Evolutionary conservation across 1,284 basidiomycete genomes (phyloP), one percentile per base, ranked within the genome.

Genomic region (Cutaneotrichosporon sp.): DNA sequence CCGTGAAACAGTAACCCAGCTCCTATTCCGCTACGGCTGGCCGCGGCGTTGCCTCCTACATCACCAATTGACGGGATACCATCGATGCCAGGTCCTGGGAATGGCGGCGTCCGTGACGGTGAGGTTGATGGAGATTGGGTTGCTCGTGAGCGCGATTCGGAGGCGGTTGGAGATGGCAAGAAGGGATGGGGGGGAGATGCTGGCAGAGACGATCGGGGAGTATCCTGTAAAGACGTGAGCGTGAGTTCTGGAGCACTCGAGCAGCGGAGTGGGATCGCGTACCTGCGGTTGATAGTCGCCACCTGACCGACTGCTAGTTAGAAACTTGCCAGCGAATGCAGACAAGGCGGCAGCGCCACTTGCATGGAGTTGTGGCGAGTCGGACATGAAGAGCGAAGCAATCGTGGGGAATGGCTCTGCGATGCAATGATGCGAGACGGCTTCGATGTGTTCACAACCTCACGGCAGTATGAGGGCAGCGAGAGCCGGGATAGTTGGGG

Each of bases 311-410:
- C 55, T 66, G 29, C 57, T 57, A 8, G 63, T 48, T 10, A 73
- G 57, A 41, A 68, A 73, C n/a, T 60, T 57, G 58, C 68, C 70
- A 12, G 71, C 71, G 50, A 68, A 73, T 8, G 61, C 55, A 7
- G 70, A 68, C 6, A 65, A 55, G 3, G 68, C 65, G 14, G 69
- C 45, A 9, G 37, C 26, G 32, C 20, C 46, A n/a, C 34, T 35
- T 34, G 20, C 33, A 34, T 37, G 16, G 27, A 17, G 24, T 32
- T 44, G 41, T 22, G n/a, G 10, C 31, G 26, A 27, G 34, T 20
- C 42, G 26, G 49, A 37, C 42, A 51, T 44, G 48, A 12, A 16
- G 48, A n/a, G 29, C 29, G 9, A 31, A 10, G 29, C 10, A 31
- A 29, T 12, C 6, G 12, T 29, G 6, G 7, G 27, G 7, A 12